Evolutionary conservation across 2,329 filamentous ascomycete genomes (phyloP), one percentile per base, ranked within the genome.

Genomic region (Chaetomiaceae sp.): DNA sequence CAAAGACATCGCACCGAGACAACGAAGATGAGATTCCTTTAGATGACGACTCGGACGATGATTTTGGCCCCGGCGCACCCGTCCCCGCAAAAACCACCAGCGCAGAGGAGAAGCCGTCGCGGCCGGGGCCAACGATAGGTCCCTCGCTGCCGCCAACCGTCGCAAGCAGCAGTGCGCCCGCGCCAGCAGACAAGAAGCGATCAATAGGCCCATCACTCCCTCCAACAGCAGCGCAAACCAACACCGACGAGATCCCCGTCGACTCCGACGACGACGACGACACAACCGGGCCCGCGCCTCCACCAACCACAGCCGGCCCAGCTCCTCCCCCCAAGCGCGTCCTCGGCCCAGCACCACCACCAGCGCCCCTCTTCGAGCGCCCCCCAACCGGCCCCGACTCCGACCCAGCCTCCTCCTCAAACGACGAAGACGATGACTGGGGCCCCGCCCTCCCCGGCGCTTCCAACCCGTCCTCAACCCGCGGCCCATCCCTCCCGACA

Each of bases 391-490:
- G 60, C 33, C 59, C 71, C 6, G 56, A 66, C 38, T 67, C 68
- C 38, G 65, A 69, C 53, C 65, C 69, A 3, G 73, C 74, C 39
- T 67, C 69, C 34, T 66, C 68, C 27, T 7, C 3, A 7, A 12
- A 31, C 27, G 27, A 69, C 42, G 73, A 78, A 6, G 71, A 74
- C 49, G 75, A 80, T 54, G 78, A 77, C 67, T 86, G 81, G 67
- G 82, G 82, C 1, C 83, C 83, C 12, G 74, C 81, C 15, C 78
- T 82, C 4, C 80, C 83, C 2, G 72, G 74, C 8, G 69, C 76
- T 7, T 65, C 67, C 6, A 54, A 63, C 54, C 60, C 57, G 23
- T 68, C 71, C 44, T 67, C 69, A n/a, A 65, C 67, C 40, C 60
- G 66, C 49, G 67, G 69, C 38, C 68, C 70, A 4, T 63, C 71